Base-by-base conservation (phyloP, 139 green algal genomes). In the Ostreobium quekettii region DNA sequence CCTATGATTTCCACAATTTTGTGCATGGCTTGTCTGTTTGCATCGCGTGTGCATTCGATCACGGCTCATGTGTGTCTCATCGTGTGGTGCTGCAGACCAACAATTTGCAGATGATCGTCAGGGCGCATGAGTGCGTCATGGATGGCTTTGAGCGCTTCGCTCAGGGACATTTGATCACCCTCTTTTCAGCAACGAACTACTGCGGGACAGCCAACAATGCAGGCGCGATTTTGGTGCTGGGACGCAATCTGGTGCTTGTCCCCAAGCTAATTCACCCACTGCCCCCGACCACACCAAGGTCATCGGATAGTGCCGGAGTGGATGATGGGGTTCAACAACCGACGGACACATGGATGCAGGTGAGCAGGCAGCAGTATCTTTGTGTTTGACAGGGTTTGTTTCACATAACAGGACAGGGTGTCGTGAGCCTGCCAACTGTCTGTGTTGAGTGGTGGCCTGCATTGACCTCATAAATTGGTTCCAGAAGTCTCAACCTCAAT, bases 111-210 rank as follows among this genome's bases (percentile, higher is more conserved):
- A 95, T 99, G 89, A 99, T 99, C 49, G 87, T 99, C 64, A 85
- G 94, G 19, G 94, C 94, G 42, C 94, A 99, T 81, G 94, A 99
- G 89, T 99, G 94, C 70, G 94, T 99, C 28, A 99, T 99, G 94
- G 94, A 99, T 69, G 94, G 94, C 66, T 99, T 99, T 75, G 94
- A 99, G 83, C 87, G 94, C 60, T 99, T 99, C 77, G 94, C 94
- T 0, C 86, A 95, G 69, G 89, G 89, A 59, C 90, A 95, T 74
- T 83, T 97, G 33, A 97, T 97, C 75, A 99, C 92, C 1, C 82
- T 99, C 2, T 99, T 99, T 82, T 92, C 80, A 37, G 94, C 94
- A 33, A 99, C 94, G 60, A 99, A 99, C 79, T 99, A 99, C 82
- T 99, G 94, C 74, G 94, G 94, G 62, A 98, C 94, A 26, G 89